Percentiles rank a stretch among this genome's conserved stretches.
Conservation (phyloP, 2,329 filamentous ascomycete species). For the Claviceps citrina region DNA sequence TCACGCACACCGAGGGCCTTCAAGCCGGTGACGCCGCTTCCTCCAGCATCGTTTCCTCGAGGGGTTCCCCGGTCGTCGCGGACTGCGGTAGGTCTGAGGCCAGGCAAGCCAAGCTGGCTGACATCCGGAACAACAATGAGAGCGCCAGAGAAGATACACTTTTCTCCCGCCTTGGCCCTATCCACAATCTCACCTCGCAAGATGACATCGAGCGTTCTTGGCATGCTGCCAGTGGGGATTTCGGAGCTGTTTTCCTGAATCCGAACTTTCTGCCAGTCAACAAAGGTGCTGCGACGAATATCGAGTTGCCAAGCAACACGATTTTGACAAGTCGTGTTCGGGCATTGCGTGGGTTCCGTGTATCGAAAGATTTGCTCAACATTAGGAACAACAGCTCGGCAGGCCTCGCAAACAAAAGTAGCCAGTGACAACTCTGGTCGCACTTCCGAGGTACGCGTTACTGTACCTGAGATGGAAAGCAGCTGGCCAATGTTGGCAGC, state of each 20-base stretch:
- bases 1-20: conserved; percentile 90
- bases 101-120: conserved; percentile 82
- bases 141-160: conserved; percentile 93
- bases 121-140: conserved; percentile 95
- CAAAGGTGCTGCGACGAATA: conserved; percentile 90
- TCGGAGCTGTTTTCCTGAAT: conserved; percentile 97
- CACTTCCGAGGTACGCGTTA: conserved; percentile 92
- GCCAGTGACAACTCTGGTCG: conserved; percentile 82
- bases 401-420: conserved; percentile 83
- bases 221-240: conserved; percentile 97
- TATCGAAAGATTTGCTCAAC: conserved; percentile 97
- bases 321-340: conserved; percentile 76
- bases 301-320: conserved; percentile 90
- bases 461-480: conserved; percentile 89
- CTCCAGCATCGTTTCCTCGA: conserved; percentile 65
- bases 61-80: conserved; percentile 63
- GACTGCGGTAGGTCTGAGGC: conserved; percentile 65
- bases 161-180: conserved; percentile 90
- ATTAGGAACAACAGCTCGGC: conserved; percentile 70
- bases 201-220: conserved; percentile 92
- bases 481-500: conserved; percentile 85
- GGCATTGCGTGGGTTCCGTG: conserved; percentile 90
- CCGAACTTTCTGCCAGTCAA: conserved; percentile 98
- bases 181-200: conserved; percentile 94
- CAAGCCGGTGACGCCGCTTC: conserved; percentile 70